phyloP scores from a whole-genome alignment of 768 basidiomycete species.

The Porphyrellus cyaneotinctus region DNA sequence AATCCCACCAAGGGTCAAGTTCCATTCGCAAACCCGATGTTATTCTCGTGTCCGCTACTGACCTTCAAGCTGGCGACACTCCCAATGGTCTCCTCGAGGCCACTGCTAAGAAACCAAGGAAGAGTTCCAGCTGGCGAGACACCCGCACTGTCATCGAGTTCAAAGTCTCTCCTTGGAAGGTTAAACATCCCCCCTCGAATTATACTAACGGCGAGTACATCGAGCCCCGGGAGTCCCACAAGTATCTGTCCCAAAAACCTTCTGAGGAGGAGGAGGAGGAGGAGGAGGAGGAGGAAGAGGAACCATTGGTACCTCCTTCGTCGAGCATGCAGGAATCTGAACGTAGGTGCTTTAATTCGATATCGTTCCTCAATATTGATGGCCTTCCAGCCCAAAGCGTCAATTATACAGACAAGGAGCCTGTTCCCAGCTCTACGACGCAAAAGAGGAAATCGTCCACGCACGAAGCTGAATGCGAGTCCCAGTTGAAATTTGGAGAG shows the following conservation, averaged over 20 bases:
- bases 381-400: not conserved
- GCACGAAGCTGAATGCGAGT: not conserved
- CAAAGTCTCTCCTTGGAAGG: not conserved
- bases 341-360: no score
- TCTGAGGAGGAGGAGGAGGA: no score
- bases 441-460: not conserved
- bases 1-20: not conserved
- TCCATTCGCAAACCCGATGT: not conserved
- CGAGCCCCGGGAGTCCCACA: not conserved
- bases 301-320: no score
- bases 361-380: no score
- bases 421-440: not conserved
- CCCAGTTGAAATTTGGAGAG: no score
- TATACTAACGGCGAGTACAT: not conserved
- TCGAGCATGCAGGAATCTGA: not conserved
- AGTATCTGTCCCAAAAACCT: no score
- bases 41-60: not conserved
- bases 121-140: not conserved
- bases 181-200: no score
- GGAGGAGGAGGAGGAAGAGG: no score
- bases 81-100: not conserved
- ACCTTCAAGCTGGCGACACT: no score
- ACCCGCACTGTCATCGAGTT: not conserved
- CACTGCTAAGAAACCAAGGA: not conserved
- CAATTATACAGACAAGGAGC: not conserved